Base-by-base conservation (phyloP, 495 filamentous ascomycete genomes). In the Saxophila tyrrhenica region DNA sequence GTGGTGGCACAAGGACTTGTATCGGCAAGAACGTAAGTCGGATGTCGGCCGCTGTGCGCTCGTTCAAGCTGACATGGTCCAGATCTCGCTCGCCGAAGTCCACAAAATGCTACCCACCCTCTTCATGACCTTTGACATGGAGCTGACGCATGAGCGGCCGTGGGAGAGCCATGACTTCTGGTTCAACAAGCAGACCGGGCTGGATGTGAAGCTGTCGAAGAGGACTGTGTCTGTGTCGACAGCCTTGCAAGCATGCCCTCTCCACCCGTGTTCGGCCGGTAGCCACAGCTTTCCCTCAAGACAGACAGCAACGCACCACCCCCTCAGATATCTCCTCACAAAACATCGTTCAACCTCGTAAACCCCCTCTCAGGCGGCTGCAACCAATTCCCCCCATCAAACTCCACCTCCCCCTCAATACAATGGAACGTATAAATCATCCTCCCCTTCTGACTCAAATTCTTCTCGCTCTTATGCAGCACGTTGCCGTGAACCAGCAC, bases 371-470 rank as follows among this genome's bases (percentile, higher is more conserved):
- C 69, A 1, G 87, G 79, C 45, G 89, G 89, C 72, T 95, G 90
- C 64, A 98, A 62, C 92, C 92, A 98, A 67, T 98, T 98, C 66
- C 74, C 72, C 70, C 75, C 76, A 71, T 97, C 94, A 68, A 95
- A 98, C 39, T 70, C 70, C 39, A 83, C 78, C 48, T 86, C 82
- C 0, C 87, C 87, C 68, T 97, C 92, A 65, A 97, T 97, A 39
- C 95, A 78, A 73, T 98, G 92, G 63, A 96, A 98, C 0, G 94
- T 98, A 70, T 98, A 98, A 22, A 95, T 95, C 66, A 88, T 94
- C 63, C 92, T 78, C 52, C 89, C 90, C 70, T 83, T 85, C 53
- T 72, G 67, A 62, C 92, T 94, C 32, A 77, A 67, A 62, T 98
- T 98, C 76, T 75, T 85, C 76, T 94, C 88, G 67, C 92, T 96